Evolutionary conservation across 768 basidiomycete genomes (phyloP).

Genomic region (Kwoniella mangroviensis): DNA sequence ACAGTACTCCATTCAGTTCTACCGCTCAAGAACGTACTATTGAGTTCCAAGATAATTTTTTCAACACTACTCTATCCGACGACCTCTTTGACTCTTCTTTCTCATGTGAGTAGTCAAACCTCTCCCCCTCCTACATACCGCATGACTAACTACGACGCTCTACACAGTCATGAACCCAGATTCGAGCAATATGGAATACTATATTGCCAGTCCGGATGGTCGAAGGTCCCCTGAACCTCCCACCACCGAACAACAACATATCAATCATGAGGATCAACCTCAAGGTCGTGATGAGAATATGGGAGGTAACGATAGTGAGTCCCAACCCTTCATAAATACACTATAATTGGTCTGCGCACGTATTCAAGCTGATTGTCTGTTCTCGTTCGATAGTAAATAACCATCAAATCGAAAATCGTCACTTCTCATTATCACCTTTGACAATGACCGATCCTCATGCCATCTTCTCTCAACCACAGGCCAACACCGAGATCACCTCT

Average conservation of each 20-base stretch:
- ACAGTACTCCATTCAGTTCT: slow-evolving; percentile 1
- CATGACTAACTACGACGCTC: neutral
- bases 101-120: slow-evolving; percentile 12
- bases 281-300: slow-evolving; percentile 3
- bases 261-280: slow-evolving; percentile 7
- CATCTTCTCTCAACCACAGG: slow-evolving; percentile 7
- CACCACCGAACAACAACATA: neutral
- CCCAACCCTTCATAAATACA: no score
- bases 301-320: slow-evolving; percentile 3
- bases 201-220: slow-evolving; percentile 20
- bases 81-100: slow-evolving; percentile 27
- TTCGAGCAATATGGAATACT: slow-evolving; percentile 21
- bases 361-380: neutral
- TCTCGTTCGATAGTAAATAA: neutral
- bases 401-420: slow-evolving; percentile 4
- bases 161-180: slow-evolving; percentile 16
- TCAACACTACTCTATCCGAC: slow-evolving; percentile 19
- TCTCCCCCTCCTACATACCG: neutral
- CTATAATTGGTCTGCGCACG: neutral
- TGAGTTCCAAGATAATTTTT: slow-evolving; percentile 9
- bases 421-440: slow-evolving; percentile 13
- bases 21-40: slow-evolving; percentile 2
- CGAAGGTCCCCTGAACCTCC: slow-evolving; percentile 1
- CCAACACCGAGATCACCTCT: neutral
- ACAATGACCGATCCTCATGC: slow-evolving; percentile 17